These are phyloP conservation scores for Astrothelium subdiscretum DNA, from an alignment of 495 filamentous ascomycete genomes.

Conservation along the genomic window DNA sequence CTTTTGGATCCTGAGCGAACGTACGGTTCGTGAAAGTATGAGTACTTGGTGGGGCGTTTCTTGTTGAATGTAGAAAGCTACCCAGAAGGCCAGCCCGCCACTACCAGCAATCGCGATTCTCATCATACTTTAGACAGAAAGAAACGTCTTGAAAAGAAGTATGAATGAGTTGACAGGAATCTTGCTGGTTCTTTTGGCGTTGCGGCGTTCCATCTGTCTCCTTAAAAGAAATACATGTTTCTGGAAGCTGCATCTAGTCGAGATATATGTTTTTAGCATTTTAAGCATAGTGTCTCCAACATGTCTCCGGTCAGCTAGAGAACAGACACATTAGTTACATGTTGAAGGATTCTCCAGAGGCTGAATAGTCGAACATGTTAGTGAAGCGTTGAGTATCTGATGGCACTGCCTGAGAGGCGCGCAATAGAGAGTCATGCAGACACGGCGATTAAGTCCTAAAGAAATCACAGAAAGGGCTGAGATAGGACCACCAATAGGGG, in stretches of 20 bases:
- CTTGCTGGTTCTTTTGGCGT: conserved; percentile 9
- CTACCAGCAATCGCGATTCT: conserved; percentile 64
- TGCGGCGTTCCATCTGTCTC: not conserved
- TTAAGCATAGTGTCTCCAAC: not conserved
- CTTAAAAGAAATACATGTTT: not conserved
- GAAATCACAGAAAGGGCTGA: not conserved
- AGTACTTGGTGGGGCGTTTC: conserved; percentile 53
- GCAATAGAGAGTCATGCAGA: not conserved
- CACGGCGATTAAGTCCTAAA: not conserved
- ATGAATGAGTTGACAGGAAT: conserved; percentile 18
- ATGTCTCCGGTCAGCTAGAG: not conserved
- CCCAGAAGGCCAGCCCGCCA: conserved; percentile 52
- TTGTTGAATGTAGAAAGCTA: conserved; percentile 45
- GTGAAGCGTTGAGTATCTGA: not conserved
- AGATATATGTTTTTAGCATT: not conserved
- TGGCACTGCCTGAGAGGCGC: not conserved
- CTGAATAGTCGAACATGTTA: not conserved
- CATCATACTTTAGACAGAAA: conserved; percentile 37
- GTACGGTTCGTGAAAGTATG: conserved; percentile 53
- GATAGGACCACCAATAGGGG: not conserved
- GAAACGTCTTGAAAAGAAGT: not conserved
- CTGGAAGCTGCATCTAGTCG: not conserved
- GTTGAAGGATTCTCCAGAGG: conserved; percentile 1
- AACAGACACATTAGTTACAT: not conserved
- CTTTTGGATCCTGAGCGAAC: conserved; percentile 9